Evolutionary conservation across 2,329 filamentous ascomycete species (phyloP), one percentile per base, ranked within the genome.

Genomic region (Botrytis cinerea): DNA sequence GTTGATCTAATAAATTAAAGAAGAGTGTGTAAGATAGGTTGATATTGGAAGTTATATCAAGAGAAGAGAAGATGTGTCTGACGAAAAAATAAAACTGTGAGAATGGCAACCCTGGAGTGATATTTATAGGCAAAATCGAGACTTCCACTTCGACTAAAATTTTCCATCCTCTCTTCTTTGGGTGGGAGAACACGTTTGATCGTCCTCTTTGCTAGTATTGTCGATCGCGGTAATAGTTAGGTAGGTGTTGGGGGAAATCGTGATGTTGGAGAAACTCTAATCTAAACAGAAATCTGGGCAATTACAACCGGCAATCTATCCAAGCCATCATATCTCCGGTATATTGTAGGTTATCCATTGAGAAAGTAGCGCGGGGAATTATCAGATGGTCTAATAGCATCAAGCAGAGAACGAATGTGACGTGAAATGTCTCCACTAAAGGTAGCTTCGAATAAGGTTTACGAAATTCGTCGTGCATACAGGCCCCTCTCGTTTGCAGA

Each of bases 321-420:
- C 10, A 6, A n/a, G 10, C 2, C 22, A n/a, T 0, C 10, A 4
- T 14, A 51, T 25, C 10, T 10, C 9, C 2, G 10, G 9, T 4
- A 3, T 1, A 51, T 14, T n/a, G 48, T 12, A 10, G 22, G n/a
- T n/a, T 12, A n/a, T 12, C 7, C n/a, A 18, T 32, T 3, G 51
- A 32, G 16, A 5, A 54, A 28, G 8, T 18, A 57, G 51, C n/a
- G 14, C 18, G 7, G n/a, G 18, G 51, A 18, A 18, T 28, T 28
- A 14, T 2, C 16, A 6, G 1, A 18, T 18, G 14, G 2, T 18
- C 51, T n/a, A 57, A 57, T 57, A n/a, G 4, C 2, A 0, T 28
- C 14, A 57, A 6, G 51, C 14, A 28, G 51, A 28, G n/a, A 28
- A 16, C 14, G n/a, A 28, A 0, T n/a, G 5, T 9, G 2, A 2